These are phyloP conservation scores for Ophiostoma piceae DNA, from an alignment of 2,329 filamentous ascomycete genomes.

Conservation along the genomic window DNA sequence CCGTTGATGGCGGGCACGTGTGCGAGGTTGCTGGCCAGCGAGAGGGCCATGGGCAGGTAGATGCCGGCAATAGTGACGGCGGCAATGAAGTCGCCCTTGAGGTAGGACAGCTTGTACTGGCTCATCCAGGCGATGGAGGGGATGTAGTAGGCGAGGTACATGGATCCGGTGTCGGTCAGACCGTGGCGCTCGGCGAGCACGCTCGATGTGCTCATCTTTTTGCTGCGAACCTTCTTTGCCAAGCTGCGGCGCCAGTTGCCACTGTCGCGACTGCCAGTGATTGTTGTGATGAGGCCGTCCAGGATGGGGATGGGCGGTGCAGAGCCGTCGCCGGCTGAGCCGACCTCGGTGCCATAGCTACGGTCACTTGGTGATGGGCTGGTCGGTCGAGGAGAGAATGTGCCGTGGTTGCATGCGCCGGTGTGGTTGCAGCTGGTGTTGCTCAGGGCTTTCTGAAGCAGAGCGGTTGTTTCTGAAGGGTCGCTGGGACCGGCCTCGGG, in stretches of 20 bases:
- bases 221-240: slow-evolving; percentile 35
- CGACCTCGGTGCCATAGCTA: slow-evolving; percentile 33
- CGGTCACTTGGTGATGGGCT: slow-evolving; percentile 41
- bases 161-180: slow-evolving; percentile 64
- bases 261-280: slow-evolving; percentile 37
- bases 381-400: slow-evolving; percentile 64
- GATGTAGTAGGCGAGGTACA: slow-evolving; percentile 91
- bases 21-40: slow-evolving; percentile 83
- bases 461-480: slow-evolving; percentile 47
- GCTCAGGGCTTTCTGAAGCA: slow-evolving; percentile 39
- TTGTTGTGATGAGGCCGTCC: slow-evolving; percentile 38
- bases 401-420: slow-evolving; percentile 63
- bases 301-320: slow-evolving; percentile 37
- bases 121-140: slow-evolving; percentile 85
- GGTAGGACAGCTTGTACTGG: slow-evolving; percentile 76
- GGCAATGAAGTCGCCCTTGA: slow-evolving; percentile 80
- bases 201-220: slow-evolving; percentile 67
- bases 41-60: slow-evolving; percentile 95
- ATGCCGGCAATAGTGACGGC: slow-evolving; percentile 97
- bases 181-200: slow-evolving; percentile 68
- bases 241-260: slow-evolving; percentile 47
- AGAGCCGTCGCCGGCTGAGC: slow-evolving; percentile 33
- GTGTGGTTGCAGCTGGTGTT: slow-evolving; percentile 40
- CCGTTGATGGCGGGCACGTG: slow-evolving; percentile 92
- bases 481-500: slow-evolving; percentile 28